Evolutionary conservation across 75 land plant genomes (phyloP), one percentile per base, ranked within the genome.

Genomic region (Larix kaempferi): DNA sequence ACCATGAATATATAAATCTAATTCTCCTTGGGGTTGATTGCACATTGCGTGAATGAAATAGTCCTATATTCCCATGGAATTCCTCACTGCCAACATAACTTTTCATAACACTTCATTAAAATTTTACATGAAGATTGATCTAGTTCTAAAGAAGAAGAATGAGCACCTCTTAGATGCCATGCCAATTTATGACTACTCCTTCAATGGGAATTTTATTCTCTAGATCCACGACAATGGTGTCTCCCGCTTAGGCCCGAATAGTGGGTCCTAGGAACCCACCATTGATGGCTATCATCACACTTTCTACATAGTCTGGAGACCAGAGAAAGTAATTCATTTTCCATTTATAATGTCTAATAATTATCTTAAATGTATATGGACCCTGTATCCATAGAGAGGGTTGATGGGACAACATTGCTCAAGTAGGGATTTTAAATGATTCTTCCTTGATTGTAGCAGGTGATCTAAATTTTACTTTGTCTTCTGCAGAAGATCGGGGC

Each of bases 191-290:
- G 78, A 86, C 90, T 13, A 89, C 86, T 14, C 88, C 89, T 56
- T 92, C 89, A 25, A 90, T 92, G 67, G 81, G 77, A 19, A 92
- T 89, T 16, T 75, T 74, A 77, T 91, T 94, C 33, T 77, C 76
- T 54, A 94, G 78, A 58, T 85, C 84, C 19, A 94, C 87, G 21
- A 58, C 78, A 21, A 91, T 39, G 39, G 88, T 88, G 76, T 94
- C 90, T 2, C 91, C 89, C 14, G 85, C 90, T 23, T 56, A 62
- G 5, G 90, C 96, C 10, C 89, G 74, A 61, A 91, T 84, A 2
- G 90, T 88, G 0, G 96, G 96, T 12, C 94, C 93, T 3, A 92
- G 96, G 35, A 83, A 94, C 82, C 80, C 81, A n/a, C 90, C 96
- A 49, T 94, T 94, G 62, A 94, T 86, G 6, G 86, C 91, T 59